Conservation (phyloP, 345 rosid species). For the Hypericum perforatum region DNA sequence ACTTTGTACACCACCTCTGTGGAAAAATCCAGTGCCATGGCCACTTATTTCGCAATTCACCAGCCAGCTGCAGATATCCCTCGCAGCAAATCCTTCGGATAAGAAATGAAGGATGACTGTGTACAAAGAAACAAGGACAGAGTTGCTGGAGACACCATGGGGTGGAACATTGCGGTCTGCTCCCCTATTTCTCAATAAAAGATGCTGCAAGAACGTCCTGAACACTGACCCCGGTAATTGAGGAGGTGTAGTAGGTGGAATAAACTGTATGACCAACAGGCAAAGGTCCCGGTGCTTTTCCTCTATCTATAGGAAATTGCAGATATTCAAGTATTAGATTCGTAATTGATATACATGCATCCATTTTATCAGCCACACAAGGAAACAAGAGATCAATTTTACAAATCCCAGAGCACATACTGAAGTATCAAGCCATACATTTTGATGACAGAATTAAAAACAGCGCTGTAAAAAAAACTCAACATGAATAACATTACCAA, state of each 20-base stretch:
- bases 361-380: background rate
- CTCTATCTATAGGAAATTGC: slow-evolving; percentile 55
- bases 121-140: slow-evolving; percentile 81
- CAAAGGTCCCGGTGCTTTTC: slow-evolving; percentile 91
- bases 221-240: slow-evolving; percentile 90
- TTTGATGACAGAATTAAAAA: too few species aligned
- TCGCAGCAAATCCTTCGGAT: slow-evolving; percentile 72
- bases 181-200: slow-evolving; percentile 78
- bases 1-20: slow-evolving; percentile 83
- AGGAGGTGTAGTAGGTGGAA: slow-evolving; percentile 61
- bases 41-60: slow-evolving; percentile 37
- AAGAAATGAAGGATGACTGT: slow-evolving; percentile 79
- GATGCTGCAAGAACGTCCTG: slow-evolving; percentile 74
- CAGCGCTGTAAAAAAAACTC: too few species aligned
- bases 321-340: background rate
- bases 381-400: background rate
- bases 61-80: slow-evolving; percentile 45
- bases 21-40: slow-evolving; percentile 64
- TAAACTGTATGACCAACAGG: slow-evolving; percentile 78
- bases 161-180: slow-evolving; percentile 72
- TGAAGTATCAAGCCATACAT: too few species aligned
- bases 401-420: background rate
- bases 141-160: slow-evolving; percentile 72
- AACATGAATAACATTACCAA: too few species aligned
- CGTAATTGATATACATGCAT: background rate